phyloP scores from a whole-genome alignment of 306 rosid species.

The Ochetophila trinervis region DNA sequence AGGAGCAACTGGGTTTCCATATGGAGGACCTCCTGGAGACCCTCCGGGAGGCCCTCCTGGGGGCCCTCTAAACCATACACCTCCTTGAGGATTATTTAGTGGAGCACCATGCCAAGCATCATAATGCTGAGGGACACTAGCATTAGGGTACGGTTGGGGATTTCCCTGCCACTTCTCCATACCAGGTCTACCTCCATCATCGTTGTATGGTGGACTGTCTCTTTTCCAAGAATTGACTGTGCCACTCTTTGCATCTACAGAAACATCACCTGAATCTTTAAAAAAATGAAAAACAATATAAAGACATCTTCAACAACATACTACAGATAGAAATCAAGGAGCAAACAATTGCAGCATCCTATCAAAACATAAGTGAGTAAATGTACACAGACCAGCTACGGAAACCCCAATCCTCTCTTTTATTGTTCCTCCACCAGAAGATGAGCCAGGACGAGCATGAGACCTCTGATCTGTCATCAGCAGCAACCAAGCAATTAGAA shows the following conservation, averaged over 20 bases:
- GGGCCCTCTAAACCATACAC: slow-evolving; percentile 92
- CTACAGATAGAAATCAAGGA: slow-evolving; percentile 21
- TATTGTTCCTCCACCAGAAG: slow-evolving; percentile 43
- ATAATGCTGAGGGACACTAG: slow-evolving; percentile 62
- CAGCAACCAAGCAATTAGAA: slow-evolving; percentile 28
- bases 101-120: slow-evolving; percentile 84
- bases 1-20: slow-evolving; percentile 66
- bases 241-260: slow-evolving; percentile 38
- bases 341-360: slow-evolving; percentile 15
- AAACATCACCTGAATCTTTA: slow-evolving; percentile 51
- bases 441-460: slow-evolving; percentile 57
- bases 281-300: slow-evolving; percentile 9
- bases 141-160: slow-evolving; percentile 64
- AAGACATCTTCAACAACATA: background rate
- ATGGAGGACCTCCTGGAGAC: slow-evolving; percentile 80
- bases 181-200: slow-evolving; percentile 59
- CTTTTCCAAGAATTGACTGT: slow-evolving; percentile 57
- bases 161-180: slow-evolving; percentile 81
- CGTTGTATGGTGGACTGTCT: slow-evolving; percentile 47
- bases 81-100: slow-evolving; percentile 71
- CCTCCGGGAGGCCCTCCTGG: slow-evolving; percentile 82
- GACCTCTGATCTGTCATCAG: slow-evolving; percentile 49
- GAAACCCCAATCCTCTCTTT: slow-evolving; percentile 49
- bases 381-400: slow-evolving; percentile 45
- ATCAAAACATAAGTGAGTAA: slow-evolving; percentile 13